Conservation (phyloP, 2,329 filamentous ascomycete species). For the Colletotrichum sp. region DNA sequence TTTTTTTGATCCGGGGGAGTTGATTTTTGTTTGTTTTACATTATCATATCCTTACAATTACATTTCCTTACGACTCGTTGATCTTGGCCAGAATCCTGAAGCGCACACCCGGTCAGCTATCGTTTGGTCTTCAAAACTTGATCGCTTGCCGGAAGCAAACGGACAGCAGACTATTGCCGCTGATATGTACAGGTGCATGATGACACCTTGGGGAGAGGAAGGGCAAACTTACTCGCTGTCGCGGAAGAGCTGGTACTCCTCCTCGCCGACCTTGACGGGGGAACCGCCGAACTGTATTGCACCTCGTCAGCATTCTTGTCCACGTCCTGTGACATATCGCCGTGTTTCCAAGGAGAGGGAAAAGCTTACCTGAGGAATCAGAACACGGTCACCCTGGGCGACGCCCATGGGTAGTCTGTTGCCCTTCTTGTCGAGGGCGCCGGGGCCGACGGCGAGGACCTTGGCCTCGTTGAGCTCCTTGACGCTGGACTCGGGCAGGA, state of each 20-base stretch:
- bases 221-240: conserved; percentile 86
- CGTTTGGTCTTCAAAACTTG: background rate
- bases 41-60: background rate
- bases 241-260: conserved; percentile 94
- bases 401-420: conserved; percentile 88
- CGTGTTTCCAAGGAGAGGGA: background rate
- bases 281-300: conserved; percentile 81
- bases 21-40: background rate
- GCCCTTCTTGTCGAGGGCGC: conserved; percentile 84
- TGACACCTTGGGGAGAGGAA: background rate
- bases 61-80: conserved; percentile 70
- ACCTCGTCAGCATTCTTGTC: background rate
- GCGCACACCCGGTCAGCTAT: background rate
- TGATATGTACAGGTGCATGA: background rate
- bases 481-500: conserved; percentile 93
- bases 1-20: background rate
- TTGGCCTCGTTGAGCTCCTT: conserved; percentile 99
- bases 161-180: too few relatives aligned
- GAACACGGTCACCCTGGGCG: conserved; percentile 82
- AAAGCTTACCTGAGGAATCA: conserved; percentile 82
- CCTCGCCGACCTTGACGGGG: conserved; percentile 95
- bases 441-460: conserved; percentile 93
- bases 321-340: background rate
- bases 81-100: conserved; percentile 95
- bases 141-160: background rate